Conservation (phyloP, 352 stramenopile genomes). For the Labyrinthula sp. region DNA sequence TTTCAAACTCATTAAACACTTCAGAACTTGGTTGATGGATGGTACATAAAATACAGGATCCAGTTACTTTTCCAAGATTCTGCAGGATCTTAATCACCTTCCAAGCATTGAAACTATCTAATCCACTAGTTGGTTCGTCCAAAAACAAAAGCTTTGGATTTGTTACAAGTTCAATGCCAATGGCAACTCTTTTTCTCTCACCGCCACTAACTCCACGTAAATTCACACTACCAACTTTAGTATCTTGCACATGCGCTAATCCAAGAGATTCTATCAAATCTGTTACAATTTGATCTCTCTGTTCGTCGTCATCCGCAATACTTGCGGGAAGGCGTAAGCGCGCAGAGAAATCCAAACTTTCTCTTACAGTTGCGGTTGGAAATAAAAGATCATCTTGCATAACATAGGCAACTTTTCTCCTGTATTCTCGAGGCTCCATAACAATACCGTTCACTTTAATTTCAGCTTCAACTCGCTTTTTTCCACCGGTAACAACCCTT, state of each 20-base stretch:
- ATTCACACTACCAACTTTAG: constrained; percentile 31
- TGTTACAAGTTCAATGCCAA: constrained; percentile 64
- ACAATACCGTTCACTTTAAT: constrained; percentile 33
- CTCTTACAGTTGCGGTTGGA: constrained; percentile 44
- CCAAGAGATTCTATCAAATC: constrained; percentile 31
- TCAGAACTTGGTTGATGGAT: constrained; percentile 47
- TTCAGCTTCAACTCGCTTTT: constrained; percentile 26
- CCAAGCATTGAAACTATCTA: constrained; percentile 9
- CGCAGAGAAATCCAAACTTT: constrained; percentile 46
- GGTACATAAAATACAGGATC: too few species aligned
- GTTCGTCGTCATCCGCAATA: constrained; percentile 11
- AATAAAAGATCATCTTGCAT: constrained; percentile 45
- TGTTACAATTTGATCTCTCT: too few species aligned
- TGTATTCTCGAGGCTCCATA: constrained; percentile 29
- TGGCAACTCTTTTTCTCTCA: constrained; percentile 63
- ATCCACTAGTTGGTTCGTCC: constrained; percentile 58
- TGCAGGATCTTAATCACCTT: constrained; percentile 20
- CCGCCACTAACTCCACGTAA: constrained; percentile 69
- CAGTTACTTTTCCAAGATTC: too few species aligned
- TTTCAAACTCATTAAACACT: constrained; percentile 47
- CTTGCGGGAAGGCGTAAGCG: constrained; percentile 31
- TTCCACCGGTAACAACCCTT: constrained; percentile 4
- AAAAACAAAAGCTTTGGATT: constrained; percentile 56
- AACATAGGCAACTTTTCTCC: constrained; percentile 42
- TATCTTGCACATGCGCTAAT: constrained; percentile 22